These are phyloP conservation scores for Curvularia sp. DNA, from an alignment of 2,329 filamentous ascomycete species.

Conservation along the genomic window DNA sequence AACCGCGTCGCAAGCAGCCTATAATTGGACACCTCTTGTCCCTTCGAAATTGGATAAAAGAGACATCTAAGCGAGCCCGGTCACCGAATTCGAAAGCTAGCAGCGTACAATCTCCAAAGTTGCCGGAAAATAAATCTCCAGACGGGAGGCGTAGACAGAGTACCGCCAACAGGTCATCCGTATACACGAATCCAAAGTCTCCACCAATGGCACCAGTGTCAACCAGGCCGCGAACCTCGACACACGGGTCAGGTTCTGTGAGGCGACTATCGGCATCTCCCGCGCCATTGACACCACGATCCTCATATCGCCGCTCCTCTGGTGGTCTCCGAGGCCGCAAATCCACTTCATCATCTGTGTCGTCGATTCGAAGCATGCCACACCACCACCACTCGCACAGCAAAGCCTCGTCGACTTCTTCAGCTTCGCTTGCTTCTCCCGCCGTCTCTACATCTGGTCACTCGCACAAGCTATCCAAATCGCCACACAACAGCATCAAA, in stretches of 20 bases:
- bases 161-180: constrained; percentile 44
- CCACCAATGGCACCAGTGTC: constrained; percentile 48
- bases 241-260: constrained; percentile 48
- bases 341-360: constrained; percentile 94
- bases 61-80: constrained; percentile 56
- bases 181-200: constrained; percentile 49
- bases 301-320: constrained; percentile 82
- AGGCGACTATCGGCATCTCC: constrained; percentile 81
- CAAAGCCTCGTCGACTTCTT: constrained; percentile 93
- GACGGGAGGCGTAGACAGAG: constrained; percentile 46
- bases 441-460: constrained; percentile 59
- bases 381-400: constrained; percentile 84
- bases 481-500: constrained; percentile 87
- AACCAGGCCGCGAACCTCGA: constrained; percentile 53
- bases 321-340: constrained; percentile 87
- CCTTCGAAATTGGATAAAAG: constrained; percentile 76
- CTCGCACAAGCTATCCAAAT: constrained; percentile 70
- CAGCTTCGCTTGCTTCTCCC: constrained; percentile 65
- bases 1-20: constrained; percentile 65
- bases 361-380: constrained; percentile 83
- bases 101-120: constrained; percentile 44
- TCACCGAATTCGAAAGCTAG: constrained; percentile 48
- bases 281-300: constrained; percentile 84
- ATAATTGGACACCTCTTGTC: constrained; percentile 71
- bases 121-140: constrained; percentile 35